phyloP scores from a whole-genome alignment of 1,284 basidiomycete genomes.

The Apiotrichum montevideense region DNA sequence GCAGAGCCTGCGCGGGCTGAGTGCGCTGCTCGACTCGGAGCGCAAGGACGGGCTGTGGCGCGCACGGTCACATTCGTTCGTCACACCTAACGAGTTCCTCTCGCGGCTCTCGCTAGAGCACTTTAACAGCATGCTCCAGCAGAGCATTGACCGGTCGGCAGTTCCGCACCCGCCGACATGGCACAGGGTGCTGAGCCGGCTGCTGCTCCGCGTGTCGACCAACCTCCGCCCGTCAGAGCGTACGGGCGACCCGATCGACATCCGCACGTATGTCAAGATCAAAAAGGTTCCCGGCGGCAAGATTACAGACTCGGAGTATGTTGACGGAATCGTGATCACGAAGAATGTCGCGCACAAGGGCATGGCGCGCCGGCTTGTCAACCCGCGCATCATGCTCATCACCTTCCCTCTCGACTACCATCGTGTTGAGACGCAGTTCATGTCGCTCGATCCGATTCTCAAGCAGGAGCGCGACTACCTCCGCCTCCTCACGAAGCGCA shows the following conservation, averaged over 20 bases:
- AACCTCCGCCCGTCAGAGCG: constrained; percentile 47
- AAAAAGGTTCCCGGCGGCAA: constrained; percentile 95
- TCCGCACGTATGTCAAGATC: constrained; percentile 92
- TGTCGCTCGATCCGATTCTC: constrained; percentile 86
- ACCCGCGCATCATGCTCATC: constrained; percentile 87
- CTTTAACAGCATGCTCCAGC: constrained; percentile 77
- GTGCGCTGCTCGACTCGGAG: constrained; percentile 39
- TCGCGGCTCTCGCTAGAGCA: constrained; percentile 79
- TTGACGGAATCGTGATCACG: constrained; percentile 93
- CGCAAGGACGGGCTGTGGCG: constrained; percentile 42
- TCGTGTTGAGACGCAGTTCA: constrained; percentile 86
- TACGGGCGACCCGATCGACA: constrained; percentile 77
- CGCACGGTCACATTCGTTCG: constrained; percentile 39
- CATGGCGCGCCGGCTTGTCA: constrained; percentile 50
- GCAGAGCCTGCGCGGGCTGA: constrained; percentile 37
- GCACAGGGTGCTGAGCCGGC: constrained; percentile 71
- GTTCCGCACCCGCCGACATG: constrained; percentile 75
- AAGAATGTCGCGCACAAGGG: constrained; percentile 95
- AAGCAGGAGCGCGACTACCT: constrained; percentile 94
- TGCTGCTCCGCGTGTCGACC: constrained; percentile 49
- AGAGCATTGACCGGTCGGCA: constrained; percentile 58
- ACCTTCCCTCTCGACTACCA: constrained; percentile 95
- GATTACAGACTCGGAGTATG: constrained; percentile 89
- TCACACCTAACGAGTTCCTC: constrained; percentile 52
- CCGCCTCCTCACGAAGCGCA: constrained; percentile 77